phyloP scores from a whole-genome alignment of 768 basidiomycete species.

The Crepidotus variabilis region DNA sequence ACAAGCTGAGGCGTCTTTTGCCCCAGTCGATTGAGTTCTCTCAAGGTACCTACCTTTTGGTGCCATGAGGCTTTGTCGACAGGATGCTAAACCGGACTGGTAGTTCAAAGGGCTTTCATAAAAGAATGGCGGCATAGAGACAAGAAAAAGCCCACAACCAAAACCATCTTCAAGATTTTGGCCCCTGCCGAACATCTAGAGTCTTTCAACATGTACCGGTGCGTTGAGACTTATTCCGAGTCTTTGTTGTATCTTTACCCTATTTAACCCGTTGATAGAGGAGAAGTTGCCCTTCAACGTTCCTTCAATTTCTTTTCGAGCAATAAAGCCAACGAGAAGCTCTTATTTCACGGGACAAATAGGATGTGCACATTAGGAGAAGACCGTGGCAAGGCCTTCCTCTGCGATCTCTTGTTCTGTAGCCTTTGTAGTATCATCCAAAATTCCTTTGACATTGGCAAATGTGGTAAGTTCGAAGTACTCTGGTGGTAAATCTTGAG shows the following conservation, averaged over 20 bases:
- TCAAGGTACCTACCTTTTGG: too few relatives aligned
- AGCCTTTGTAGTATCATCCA: slow-evolving; percentile 54
- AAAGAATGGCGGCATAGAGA: slow-evolving; percentile 56
- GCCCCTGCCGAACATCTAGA: slow-evolving; percentile 41
- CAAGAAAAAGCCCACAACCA: slow-evolving; percentile 45
- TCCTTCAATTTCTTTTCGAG: slow-evolving; percentile 13
- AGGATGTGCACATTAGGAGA: slow-evolving; percentile 56
- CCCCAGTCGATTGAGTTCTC: slow-evolving; percentile 3
- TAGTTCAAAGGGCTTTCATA: slow-evolving; percentile 48
- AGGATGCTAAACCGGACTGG: too few relatives aligned
- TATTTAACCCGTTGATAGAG: too few relatives aligned
- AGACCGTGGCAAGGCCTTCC: slow-evolving; percentile 35
- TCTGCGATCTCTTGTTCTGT: slow-evolving; percentile 49
- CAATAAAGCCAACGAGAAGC: slow-evolving; percentile 45
- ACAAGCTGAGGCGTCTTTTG: slow-evolving; percentile 33
- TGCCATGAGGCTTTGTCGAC: too few relatives aligned
- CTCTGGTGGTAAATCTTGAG: too few relatives aligned
- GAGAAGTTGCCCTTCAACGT: slow-evolving; percentile 21
- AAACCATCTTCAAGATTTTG: slow-evolving; percentile 48
- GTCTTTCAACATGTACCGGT: too few relatives aligned
- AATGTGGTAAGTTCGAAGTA: too few relatives aligned
- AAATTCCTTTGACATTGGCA: slow-evolving; percentile 54
- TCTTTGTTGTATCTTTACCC: slow-evolving; percentile 29
- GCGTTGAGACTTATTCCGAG: too few relatives aligned
- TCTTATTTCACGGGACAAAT: slow-evolving; percentile 66